These are phyloP conservation scores for Rhizopogon sp. DNA, from an alignment of 768 basidiomycete genomes.

Conservation along the genomic window DNA sequence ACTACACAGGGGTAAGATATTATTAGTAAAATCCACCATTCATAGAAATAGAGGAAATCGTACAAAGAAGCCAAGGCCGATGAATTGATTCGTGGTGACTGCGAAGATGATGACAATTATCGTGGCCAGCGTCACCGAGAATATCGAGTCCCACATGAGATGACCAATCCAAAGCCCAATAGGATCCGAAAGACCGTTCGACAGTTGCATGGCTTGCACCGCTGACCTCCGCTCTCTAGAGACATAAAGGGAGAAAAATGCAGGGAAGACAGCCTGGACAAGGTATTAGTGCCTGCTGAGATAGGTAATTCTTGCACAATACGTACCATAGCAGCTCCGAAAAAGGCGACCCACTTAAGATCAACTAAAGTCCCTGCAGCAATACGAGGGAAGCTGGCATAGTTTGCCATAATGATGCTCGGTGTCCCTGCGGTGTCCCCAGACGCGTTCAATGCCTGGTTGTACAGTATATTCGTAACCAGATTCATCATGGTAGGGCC, in stretches of 20 bases:
- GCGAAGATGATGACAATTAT: constrained; percentile 62
- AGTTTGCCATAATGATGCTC: constrained; percentile 54
- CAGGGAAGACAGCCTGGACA: constrained; percentile 66
- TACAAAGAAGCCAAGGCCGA: constrained; percentile 59
- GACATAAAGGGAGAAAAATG: constrained; percentile 77
- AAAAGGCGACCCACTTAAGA: constrained; percentile 74
- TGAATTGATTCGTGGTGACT: constrained; percentile 53
- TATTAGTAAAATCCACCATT: background rate
- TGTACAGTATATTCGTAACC: constrained; percentile 62
- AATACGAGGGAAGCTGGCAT: constrained; percentile 53
- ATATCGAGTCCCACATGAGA: constrained; percentile 65
- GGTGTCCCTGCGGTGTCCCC: constrained; percentile 33
- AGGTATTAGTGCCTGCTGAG: background rate
- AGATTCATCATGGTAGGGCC: constrained; percentile 65
- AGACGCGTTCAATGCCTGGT: constrained; percentile 51
- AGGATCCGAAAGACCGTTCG: constrained; percentile 68
- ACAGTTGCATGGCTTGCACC: constrained; percentile 80
- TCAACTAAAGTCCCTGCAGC: constrained; percentile 52
- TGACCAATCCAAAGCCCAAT: constrained; percentile 77
- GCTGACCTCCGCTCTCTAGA: constrained; percentile 61
- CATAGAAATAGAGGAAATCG: constrained; percentile 25
- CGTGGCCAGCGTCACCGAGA: constrained; percentile 54
- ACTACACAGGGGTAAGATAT: constrained; percentile 33
- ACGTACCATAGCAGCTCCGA: constrained; percentile 64
- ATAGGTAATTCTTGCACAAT: background rate